phyloP scores from a whole-genome alignment of 2,329 filamentous ascomycete genomes.

The Aureobasidium melanogenum region DNA sequence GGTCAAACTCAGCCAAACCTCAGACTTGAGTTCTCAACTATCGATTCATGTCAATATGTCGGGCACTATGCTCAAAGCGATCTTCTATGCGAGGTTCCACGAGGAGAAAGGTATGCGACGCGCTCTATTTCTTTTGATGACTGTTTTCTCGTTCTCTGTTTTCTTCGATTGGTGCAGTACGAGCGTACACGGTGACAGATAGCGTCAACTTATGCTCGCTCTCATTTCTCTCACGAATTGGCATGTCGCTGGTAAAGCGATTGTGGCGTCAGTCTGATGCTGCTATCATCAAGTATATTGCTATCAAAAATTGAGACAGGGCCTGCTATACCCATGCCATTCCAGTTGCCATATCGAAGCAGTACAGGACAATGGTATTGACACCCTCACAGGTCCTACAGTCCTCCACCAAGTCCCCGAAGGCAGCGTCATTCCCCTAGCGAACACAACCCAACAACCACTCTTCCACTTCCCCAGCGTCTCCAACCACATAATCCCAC shows the following conservation, averaged over 20 bases:
- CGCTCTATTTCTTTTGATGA: not conserved
- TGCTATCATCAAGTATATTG: not conserved
- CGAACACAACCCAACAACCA: conserved; percentile 43
- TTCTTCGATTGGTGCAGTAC: not conserved
- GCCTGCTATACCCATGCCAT: not conserved
- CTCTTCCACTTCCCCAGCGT: conserved; percentile 81
- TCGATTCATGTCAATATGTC: not conserved
- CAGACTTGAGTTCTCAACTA: too few species aligned
- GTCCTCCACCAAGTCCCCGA: conserved; percentile 57
- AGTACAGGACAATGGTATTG: not conserved
- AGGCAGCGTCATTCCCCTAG: conserved; percentile 42
- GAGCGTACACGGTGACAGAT: not conserved
- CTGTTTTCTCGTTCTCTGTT: not conserved
- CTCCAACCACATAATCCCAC: conserved; percentile 87
- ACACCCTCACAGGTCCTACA: conserved; percentile 42
- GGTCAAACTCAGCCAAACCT: too few species aligned
- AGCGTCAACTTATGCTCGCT: not conserved
- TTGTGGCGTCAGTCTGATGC: not conserved
- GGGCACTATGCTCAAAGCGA: conserved; percentile 49
- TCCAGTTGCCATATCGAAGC: not conserved
- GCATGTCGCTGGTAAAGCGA: too few species aligned
- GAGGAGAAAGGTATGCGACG: conserved; percentile 40
- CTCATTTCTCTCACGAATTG: too few species aligned
- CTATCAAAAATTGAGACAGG: too few species aligned
- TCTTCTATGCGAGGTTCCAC: conserved; percentile 61